Conservation (phyloP, 2,329 filamentous ascomycete genomes). For the Cryphonectria japonica region DNA sequence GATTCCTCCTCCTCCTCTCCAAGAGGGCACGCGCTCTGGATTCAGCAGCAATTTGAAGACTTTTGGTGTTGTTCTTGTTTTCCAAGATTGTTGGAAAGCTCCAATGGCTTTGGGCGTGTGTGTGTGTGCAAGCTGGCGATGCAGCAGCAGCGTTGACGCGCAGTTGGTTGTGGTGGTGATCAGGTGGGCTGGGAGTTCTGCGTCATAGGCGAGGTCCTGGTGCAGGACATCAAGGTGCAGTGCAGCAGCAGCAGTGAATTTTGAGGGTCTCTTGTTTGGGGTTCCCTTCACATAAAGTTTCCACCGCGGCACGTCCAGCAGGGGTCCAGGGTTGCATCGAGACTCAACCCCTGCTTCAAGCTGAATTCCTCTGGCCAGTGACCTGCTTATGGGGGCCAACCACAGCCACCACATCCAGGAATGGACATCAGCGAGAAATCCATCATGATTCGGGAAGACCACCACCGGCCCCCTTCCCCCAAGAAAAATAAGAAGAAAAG, state of each 20-base stretch:
- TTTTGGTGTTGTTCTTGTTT: background rate
- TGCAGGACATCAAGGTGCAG: background rate
- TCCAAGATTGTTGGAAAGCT: background rate
- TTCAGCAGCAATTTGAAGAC: background rate
- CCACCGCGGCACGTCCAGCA: background rate
- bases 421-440: background rate
- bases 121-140: background rate
- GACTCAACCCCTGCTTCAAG: background rate
- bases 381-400: background rate
- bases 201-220: background rate
- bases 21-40: background rate
- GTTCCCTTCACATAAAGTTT: conserved; percentile 3
- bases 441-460: background rate
- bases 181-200: background rate
- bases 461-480: no score
- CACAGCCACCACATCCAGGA: background rate
- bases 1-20: conserved; percentile 13
- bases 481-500: background rate
- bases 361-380: background rate
- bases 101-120: background rate
- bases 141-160: background rate
- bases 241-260: background rate
- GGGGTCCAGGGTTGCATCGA: background rate
- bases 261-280: conserved; percentile 4
- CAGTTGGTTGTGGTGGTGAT: background rate